Percentiles rank a stretch among this genome's conserved stretches.
These are phyloP conservation scores for Flaveria linearis DNA, from an alignment of 129 eudicot genomes.

Conservation along the genomic window DNA sequence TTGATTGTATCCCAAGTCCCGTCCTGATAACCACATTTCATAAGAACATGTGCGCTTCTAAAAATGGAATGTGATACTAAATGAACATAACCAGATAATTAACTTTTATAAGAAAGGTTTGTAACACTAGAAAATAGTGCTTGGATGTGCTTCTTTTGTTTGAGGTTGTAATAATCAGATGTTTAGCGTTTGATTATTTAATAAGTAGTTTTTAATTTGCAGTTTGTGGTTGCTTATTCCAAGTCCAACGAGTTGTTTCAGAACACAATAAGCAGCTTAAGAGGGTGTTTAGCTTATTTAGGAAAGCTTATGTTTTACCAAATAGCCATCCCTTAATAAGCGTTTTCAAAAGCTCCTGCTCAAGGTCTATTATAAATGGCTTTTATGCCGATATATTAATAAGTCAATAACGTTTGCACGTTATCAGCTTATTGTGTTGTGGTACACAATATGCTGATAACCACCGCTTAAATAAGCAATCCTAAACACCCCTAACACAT, in stretches of 20 bases:
- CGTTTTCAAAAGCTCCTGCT: not conserved
- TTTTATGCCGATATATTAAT: not conserved
- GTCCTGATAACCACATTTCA: constrained; percentile 51
- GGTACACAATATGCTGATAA: not conserved
- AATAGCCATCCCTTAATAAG: not conserved
- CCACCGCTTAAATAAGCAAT: not conserved
- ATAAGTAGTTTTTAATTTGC: not conserved
- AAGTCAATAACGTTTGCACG: not conserved
- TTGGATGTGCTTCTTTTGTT: not conserved
- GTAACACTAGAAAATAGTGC: not conserved
- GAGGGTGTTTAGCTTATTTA: too few species aligned
- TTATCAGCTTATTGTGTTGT: not conserved
- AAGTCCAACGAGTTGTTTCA: not conserved
- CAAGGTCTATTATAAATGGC: not conserved
- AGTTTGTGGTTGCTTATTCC: not conserved
- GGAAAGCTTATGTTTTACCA: too few species aligned
- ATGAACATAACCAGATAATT: not conserved
- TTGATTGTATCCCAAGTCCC: constrained; percentile 74
- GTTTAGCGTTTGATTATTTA: not conserved
- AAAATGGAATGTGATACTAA: not conserved
- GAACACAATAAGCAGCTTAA: not conserved
- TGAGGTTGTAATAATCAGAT: not conserved
- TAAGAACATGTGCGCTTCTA: constrained; percentile 7
- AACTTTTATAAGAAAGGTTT: not conserved
- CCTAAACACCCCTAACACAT: not conserved